Conservation (phyloP, 192 early-diverging fungal genomes). For the Backusella australiensis region DNA sequence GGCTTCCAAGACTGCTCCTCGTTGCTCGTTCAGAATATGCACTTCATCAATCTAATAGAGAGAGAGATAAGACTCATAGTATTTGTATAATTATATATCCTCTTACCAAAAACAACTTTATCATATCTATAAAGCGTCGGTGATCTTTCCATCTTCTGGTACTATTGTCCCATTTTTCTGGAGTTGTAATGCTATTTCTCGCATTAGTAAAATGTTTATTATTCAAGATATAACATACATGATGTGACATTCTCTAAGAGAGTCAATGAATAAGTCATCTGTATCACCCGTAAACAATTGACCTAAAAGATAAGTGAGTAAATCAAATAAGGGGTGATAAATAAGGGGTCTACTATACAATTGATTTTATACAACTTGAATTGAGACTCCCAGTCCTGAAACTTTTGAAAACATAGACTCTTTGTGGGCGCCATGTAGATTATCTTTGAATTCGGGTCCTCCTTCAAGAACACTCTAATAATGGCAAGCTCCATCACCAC, state of each 20-base stretch:
- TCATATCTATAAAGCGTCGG: conserved; percentile 22
- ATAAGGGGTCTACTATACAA: conserved; percentile 24
- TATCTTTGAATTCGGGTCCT: conserved; percentile 41
- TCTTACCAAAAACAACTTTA: conserved; percentile 41
- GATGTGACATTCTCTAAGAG: conserved; percentile 42
- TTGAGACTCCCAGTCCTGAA: conserved; percentile 57
- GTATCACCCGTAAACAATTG: conserved; percentile 70
- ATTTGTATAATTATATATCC: not conserved
- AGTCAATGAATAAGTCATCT: conserved; percentile 35
- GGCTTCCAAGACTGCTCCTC: conserved; percentile 74
- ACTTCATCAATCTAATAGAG: conserved; percentile 68
- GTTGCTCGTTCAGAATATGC: conserved; percentile 60
- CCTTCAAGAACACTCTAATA: conserved; percentile 14
- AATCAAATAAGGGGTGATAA: not conserved
- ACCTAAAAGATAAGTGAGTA: conserved; percentile 33
- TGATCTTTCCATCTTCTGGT: conserved; percentile 57
- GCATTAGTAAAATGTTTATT: not conserved
- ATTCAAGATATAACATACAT: conserved; percentile 20
- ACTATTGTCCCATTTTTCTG: conserved; percentile 79
- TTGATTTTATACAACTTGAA: conserved; percentile 48
- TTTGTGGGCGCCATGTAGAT: conserved; percentile 76
- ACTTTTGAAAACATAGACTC: conserved; percentile 60
- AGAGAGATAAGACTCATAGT: too few species aligned
- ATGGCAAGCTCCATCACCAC: conserved; percentile 60
- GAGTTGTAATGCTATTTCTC: conserved; percentile 59